phyloP scores from a whole-genome alignment of 345 rosid genomes.

The Dovyalis caffra region DNA sequence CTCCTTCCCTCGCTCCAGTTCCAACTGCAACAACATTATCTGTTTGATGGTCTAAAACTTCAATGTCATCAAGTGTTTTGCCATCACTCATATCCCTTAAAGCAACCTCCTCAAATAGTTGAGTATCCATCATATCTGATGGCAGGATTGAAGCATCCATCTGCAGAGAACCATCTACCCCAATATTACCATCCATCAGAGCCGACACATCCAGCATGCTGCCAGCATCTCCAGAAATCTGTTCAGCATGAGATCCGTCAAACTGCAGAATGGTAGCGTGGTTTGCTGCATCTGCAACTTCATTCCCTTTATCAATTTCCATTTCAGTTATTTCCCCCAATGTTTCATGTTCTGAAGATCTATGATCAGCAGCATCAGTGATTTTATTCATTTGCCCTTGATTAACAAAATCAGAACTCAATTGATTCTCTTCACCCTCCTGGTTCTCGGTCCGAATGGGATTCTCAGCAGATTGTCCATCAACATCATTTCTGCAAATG shows the following conservation, averaged over 20 bases:
- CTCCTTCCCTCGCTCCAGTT: conserved; percentile 30
- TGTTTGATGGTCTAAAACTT: conserved; percentile 11
- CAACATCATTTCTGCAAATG: conserved; percentile 25
- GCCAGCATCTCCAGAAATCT: conserved; percentile 4
- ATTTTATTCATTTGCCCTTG: conserved; percentile 26
- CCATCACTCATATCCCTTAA: conserved; percentile 1
- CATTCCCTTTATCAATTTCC: conserved; percentile 44
- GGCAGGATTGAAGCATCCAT: background rate
- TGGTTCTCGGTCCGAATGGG: conserved; percentile 19
- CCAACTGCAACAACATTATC: conserved; percentile 21
- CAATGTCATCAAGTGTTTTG: conserved; percentile 20
- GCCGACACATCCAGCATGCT: conserved; percentile 5
- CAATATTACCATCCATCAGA: background rate
- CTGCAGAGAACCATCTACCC: background rate
- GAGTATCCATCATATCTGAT: conserved; percentile 8
- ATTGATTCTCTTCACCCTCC: conserved; percentile 24
- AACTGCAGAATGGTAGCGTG: conserved; percentile 22
- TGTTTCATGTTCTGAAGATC: conserved; percentile 37
- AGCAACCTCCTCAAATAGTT: background rate
- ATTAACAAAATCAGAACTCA: conserved; percentile 15
- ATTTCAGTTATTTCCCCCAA: conserved; percentile 39
- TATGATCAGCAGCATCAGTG: conserved; percentile 17
- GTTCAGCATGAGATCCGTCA: conserved; percentile 6
- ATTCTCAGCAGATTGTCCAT: conserved; percentile 31
- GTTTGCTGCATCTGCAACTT: conserved; percentile 44